Percentiles rank a stretch among this genome's conserved stretches.
phyloP scores from a whole-genome alignment of 345 rosid species.

The Populus alba region DNA sequence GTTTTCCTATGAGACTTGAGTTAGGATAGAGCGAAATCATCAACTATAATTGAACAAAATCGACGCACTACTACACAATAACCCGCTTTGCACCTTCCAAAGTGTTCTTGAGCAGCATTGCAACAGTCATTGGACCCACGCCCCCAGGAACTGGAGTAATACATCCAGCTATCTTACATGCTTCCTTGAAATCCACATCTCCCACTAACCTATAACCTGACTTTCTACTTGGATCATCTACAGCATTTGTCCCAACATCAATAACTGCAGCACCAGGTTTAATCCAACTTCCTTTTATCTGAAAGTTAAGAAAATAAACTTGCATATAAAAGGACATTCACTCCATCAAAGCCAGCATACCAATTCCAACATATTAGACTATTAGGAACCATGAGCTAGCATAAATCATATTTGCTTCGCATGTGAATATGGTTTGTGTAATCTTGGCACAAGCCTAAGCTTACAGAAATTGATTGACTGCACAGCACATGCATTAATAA shows the following conservation, averaged over 20 bases:
- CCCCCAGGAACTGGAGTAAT: conserved; percentile 97
- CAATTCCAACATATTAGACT: background rate
- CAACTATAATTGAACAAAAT: background rate
- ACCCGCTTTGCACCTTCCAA: conserved; percentile 77
- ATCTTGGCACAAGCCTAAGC: too few species aligned
- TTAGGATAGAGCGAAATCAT: background rate
- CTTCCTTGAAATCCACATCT: conserved; percentile 81
- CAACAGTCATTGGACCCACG: conserved; percentile 95
- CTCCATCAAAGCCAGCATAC: background rate
- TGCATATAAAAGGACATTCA: background rate
- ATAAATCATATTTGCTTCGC: background rate
- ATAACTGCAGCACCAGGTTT: conserved; percentile 93
- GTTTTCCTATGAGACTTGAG: background rate
- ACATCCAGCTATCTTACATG: conserved; percentile 71
- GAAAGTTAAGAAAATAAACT: conserved; percentile 15
- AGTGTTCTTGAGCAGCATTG: conserved; percentile 84
- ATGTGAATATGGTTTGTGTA: too few species aligned
- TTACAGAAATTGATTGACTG: too few species aligned
- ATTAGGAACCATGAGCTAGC: background rate
- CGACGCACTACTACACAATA: conserved; percentile 34
- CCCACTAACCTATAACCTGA: conserved; percentile 91
- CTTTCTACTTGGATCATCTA: conserved; percentile 67
- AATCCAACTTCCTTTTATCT: conserved; percentile 92
- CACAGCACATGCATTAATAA: too few species aligned
- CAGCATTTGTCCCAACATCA: conserved; percentile 89